Evolutionary conservation across 305 asterid species (phyloP).

Genomic region (Fraxinus latifolia): DNA sequence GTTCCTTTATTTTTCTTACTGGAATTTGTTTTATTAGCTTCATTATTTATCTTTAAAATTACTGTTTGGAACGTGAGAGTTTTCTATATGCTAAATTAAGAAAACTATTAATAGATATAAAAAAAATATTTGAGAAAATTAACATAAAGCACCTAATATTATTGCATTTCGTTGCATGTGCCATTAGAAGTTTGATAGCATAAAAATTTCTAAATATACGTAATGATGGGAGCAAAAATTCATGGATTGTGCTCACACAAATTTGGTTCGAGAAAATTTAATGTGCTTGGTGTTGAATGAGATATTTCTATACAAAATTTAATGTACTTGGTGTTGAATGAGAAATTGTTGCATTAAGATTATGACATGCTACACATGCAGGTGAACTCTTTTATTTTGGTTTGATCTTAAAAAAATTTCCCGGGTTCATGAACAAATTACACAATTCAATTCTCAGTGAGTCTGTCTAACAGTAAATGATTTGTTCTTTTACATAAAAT

Average conservation of each 20-base stretch:
- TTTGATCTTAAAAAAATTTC: neutral
- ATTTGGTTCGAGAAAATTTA: neutral
- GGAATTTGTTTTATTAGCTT: neutral
- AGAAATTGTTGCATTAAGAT: neutral
- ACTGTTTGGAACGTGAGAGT: slow-evolving; percentile 6
- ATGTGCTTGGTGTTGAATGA: neutral
- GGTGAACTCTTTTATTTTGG: neutral
- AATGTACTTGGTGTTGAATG: neutral
- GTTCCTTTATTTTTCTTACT: slow-evolving; percentile 7
- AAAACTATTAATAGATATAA: neutral
- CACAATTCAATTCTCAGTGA: neutral
- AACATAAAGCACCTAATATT: neutral
- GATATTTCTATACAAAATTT: neutral
- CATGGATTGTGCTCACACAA: neutral
- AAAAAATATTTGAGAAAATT: neutral
- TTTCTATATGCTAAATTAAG: neutral
- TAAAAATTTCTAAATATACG: neutral
- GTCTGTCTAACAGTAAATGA: neutral
- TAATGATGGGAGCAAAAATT: neutral
- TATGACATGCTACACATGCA: neutral
- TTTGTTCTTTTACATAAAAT: neutral
- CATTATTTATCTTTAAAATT: slow-evolving; percentile 6
- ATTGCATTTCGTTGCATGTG: neutral
- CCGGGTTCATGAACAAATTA: neutral
- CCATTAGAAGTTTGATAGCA: neutral